Evolutionary conservation across 1,139 yeast species (phyloP).

Genomic region (Protomyces arabidopsidicola): DNA sequence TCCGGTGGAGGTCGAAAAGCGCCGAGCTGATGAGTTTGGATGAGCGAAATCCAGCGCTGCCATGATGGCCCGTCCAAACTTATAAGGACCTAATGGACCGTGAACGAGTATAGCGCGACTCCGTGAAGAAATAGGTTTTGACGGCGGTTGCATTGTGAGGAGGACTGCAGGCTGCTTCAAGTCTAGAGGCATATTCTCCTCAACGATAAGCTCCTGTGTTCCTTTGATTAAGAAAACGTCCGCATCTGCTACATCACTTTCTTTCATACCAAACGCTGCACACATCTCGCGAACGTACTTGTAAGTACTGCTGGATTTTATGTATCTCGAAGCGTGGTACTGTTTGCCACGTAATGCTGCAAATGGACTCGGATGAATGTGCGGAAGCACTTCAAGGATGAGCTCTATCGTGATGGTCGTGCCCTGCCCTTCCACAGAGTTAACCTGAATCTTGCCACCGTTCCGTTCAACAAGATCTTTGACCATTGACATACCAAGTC

Average conservation of each 20-base stretch:
- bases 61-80: constrained; percentile 8
- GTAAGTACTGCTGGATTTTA: no score
- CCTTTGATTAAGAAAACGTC: neutral
- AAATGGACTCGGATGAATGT: no score
- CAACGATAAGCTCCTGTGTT: neutral
- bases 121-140: neutral
- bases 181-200: neutral
- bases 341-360: no score
- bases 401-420: no score
- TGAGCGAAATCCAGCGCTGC: neutral
- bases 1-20: no score
- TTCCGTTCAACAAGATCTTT: neutral
- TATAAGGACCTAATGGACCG: constrained; percentile 3
- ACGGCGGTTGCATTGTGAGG: neutral
- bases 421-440: constrained; percentile 1
- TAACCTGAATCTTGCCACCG: neutral
- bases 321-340: no score
- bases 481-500: no score
- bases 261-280: constrained; percentile 1
- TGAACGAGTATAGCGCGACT: neutral
- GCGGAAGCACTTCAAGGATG: no score
- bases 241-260: neutral
- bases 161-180: constrained; percentile 1
- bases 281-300: neutral
- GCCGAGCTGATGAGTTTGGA: neutral